Evolutionary conservation across 176 grass and related monocot species (phyloP).

Genomic region (Avena sativa): DNA sequence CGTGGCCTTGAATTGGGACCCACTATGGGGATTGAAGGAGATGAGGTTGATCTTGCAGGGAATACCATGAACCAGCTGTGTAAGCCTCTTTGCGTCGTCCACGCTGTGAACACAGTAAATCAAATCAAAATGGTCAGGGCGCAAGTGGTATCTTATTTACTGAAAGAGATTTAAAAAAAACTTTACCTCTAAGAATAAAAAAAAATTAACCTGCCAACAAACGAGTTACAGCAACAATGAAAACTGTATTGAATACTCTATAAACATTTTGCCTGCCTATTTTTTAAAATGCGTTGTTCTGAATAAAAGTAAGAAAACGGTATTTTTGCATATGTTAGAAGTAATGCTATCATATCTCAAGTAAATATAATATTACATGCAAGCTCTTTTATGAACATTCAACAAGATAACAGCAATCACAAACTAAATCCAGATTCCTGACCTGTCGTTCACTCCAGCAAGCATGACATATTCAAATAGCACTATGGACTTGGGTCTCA

Average conservation of each 20-base stretch:
- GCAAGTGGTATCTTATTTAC: constrained; percentile 13
- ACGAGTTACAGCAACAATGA: not conserved
- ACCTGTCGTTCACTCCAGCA: constrained; percentile 96
- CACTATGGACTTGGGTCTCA: constrained; percentile 68
- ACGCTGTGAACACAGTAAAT: constrained; percentile 50
- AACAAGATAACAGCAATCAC: not conserved
- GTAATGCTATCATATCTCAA: not conserved
- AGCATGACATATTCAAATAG: constrained; percentile 99
- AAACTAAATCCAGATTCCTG: constrained; percentile 21
- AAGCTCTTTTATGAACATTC: constrained; percentile 2
- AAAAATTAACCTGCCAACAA: not conserved
- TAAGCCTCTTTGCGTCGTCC: constrained; percentile 88
- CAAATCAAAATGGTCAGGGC: constrained; percentile 5
- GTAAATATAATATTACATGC: not conserved
- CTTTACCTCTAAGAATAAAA: not conserved
- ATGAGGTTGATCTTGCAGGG: constrained; percentile 97
- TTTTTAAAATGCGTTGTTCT: not conserved
- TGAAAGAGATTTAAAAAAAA: not conserved
- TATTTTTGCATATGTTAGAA: not conserved
- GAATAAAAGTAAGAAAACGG: constrained; percentile 15
- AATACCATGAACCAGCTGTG: constrained; percentile 69
- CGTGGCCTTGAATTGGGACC: constrained; percentile 86
- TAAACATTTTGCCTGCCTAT: not conserved
- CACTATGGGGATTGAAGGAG: constrained; percentile 87
- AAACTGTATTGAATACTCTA: not conserved